A percentile compares a stretch with the other conserved stretches of the same genome.
phyloP scores from a whole-genome alignment of 139 green algal genomes.

The Picochlorum sp. region DNA sequence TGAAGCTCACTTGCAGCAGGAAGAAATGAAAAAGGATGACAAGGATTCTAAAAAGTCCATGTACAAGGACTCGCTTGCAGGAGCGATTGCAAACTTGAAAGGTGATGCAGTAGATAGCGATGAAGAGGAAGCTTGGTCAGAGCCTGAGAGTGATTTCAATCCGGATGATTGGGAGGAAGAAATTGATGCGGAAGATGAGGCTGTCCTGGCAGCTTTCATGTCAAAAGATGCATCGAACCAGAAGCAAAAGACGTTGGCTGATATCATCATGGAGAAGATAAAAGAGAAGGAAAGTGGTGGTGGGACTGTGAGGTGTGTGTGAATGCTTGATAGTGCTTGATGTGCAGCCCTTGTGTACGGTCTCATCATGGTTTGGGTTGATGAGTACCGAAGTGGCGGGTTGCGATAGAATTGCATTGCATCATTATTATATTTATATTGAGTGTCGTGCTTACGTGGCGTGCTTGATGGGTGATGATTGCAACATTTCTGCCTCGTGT shows the following conservation, averaged over 20 bases:
- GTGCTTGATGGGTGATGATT: background rate
- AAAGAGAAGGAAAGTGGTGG: slow-evolving; percentile 37
- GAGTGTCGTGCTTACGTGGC: background rate
- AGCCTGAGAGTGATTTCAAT: slow-evolving; percentile 16
- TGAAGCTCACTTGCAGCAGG: slow-evolving; percentile 70
- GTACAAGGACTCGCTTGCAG: slow-evolving; percentile 1
- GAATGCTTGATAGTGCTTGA: background rate
- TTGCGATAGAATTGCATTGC: background rate
- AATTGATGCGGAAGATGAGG: slow-evolving; percentile 66
- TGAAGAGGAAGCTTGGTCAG: slow-evolving; percentile 16
- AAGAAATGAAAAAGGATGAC: slow-evolving; percentile 61
- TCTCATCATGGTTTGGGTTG: background rate
- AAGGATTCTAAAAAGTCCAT: slow-evolving; percentile 11
- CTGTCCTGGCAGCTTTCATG: slow-evolving; percentile 75
- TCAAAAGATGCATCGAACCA: slow-evolving; percentile 17
- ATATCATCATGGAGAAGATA: slow-evolving; percentile 83
- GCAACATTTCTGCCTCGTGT: background rate
- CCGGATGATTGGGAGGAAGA: slow-evolving; percentile 21
- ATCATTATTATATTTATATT: background rate
- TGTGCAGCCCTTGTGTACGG: slow-evolving; percentile 1
- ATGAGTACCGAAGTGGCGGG: slow-evolving; percentile 3
- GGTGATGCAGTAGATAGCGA: slow-evolving; percentile 1
- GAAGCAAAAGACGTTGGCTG: slow-evolving; percentile 64
- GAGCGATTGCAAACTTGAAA: slow-evolving; percentile 2
- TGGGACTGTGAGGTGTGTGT: background rate